A percentile compares a stretch with the other conserved stretches of the same genome.
Evolutionary conservation across 164 flowering plant species (phyloP).

Genomic region (Cinnamomum chago): DNA sequence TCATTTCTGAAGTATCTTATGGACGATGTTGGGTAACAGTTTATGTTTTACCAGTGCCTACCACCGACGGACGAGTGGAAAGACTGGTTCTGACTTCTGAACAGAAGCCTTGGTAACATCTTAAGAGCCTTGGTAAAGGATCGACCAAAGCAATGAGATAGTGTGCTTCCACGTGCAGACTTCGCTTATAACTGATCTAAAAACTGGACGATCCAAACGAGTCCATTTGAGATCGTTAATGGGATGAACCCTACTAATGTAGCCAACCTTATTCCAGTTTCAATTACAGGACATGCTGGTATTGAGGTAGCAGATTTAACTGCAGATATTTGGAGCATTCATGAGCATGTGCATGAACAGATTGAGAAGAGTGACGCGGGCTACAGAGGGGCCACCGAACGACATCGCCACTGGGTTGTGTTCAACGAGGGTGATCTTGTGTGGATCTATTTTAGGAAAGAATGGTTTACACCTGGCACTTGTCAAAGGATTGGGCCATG

Average conservation of each 20-base stretch:
- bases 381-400: background rate
- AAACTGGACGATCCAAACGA: background rate
- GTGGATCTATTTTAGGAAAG: background rate
- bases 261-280: background rate
- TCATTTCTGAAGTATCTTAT: background rate
- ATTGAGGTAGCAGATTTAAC: background rate
- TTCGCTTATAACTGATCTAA: background rate
- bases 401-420: background rate
- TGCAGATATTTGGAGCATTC: background rate
- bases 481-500: constrained; percentile 5
- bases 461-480: background rate
- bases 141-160: background rate
- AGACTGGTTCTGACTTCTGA: background rate
- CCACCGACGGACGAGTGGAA: background rate
- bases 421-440: background rate
- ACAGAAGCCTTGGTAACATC: background rate
- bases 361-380: background rate
- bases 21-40: background rate
- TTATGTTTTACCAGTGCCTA: constrained; percentile 1
- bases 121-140: background rate
- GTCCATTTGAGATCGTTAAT: background rate
- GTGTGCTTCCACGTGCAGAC: background rate
- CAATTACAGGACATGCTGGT: background rate
- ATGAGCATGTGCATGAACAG: background rate
- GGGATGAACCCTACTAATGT: background rate